Base-by-base conservation (phyloP, 352 stramenopile genomes). In the Pythium dissotocum region DNA sequence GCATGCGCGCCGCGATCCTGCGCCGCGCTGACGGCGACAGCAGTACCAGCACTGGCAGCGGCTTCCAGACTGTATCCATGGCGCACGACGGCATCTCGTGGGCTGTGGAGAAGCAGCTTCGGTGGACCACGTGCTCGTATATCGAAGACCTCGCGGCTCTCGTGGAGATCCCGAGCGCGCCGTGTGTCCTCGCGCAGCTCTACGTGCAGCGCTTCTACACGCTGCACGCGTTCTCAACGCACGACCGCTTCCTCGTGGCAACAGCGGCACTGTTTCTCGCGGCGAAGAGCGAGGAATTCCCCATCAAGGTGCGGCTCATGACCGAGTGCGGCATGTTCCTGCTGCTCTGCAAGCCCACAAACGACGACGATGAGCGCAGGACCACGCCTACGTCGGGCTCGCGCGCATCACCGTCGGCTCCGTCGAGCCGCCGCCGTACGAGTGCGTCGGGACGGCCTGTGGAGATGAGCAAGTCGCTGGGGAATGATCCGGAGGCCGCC, bases 171-270 rank as follows among this genome's bases (percentile, higher is more conserved):
- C 87, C 87, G 12, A 75, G 77, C 18, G 77, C 82, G 7, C 82
- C 85, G 9, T 76, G 69, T 16, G 60, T 91, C 8, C 65, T 83
- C 0, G 87, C 84, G 10, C 82, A 91, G 67, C 73, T 90, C 33
- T 90, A 85, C 60, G 74, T 91, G 21, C 85, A 94, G 66, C 69
- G 80, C 6, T 94, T 94, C 74, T 94, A 88, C 70, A 82, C 85
- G 78, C 49, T 92, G 59, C 87, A 94, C 65, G 85, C 87, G 42
- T 92, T 94, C 60, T 65, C 72, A n/a, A 76, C 76, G 16, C 87
- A 94, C 69, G 87, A 94, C 62, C 87, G 87, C 32, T 94, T 92
- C 75, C 65, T 93, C 32, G 79, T 94, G 16, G 87, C 80, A 10
- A 90, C 87, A 1, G 83, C 84, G 0, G 83, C 82, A 57, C 70